phyloP scores from a whole-genome alignment of 2,329 filamentous ascomycete genomes.

The Ophiostoma quercus region DNA sequence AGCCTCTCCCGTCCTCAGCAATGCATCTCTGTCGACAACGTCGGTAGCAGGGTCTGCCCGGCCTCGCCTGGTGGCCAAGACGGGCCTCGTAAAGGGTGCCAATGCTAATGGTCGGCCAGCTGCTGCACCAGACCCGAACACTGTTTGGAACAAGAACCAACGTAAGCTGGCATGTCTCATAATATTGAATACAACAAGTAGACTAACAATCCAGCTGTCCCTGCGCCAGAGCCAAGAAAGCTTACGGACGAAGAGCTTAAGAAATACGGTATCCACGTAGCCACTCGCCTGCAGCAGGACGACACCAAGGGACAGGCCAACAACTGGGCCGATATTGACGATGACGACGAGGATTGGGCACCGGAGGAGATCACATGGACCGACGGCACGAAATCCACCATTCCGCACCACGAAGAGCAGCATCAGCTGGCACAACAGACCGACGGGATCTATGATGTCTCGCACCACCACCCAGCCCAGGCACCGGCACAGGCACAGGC shows the following conservation, averaged over 20 bases:
- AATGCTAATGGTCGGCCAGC: slow-evolving; percentile 53
- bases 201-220: slow-evolving; percentile 43
- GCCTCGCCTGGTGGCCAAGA: slow-evolving; percentile 71
- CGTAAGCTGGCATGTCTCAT: slow-evolving; percentile 47
- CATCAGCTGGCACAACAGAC: slow-evolving; percentile 29
- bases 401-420: slow-evolving; percentile 57
- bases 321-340: slow-evolving; percentile 87
- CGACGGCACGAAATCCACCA: slow-evolving; percentile 76
- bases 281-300: slow-evolving; percentile 69
- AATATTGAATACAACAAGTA: background rate
- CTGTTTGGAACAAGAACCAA: slow-evolving; percentile 85
- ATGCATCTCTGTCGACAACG: slow-evolving; percentile 41
- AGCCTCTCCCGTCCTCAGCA: slow-evolving; percentile 41
- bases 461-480: slow-evolving; percentile 24
- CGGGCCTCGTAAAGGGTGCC: slow-evolving; percentile 53
- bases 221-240: slow-evolving; percentile 68
- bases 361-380: slow-evolving; percentile 83
- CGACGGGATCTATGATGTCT: background rate
- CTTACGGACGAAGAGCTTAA: slow-evolving; percentile 83
- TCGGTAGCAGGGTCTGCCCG: slow-evolving; percentile 46
- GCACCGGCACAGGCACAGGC: background rate
- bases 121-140: slow-evolving; percentile 62
- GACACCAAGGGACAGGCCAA: slow-evolving; percentile 61
- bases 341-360: slow-evolving; percentile 82
- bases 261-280: slow-evolving; percentile 81